phyloP scores from a whole-genome alignment of 2,329 filamentous ascomycete species.

The Fusarium cyanostomum region DNA sequence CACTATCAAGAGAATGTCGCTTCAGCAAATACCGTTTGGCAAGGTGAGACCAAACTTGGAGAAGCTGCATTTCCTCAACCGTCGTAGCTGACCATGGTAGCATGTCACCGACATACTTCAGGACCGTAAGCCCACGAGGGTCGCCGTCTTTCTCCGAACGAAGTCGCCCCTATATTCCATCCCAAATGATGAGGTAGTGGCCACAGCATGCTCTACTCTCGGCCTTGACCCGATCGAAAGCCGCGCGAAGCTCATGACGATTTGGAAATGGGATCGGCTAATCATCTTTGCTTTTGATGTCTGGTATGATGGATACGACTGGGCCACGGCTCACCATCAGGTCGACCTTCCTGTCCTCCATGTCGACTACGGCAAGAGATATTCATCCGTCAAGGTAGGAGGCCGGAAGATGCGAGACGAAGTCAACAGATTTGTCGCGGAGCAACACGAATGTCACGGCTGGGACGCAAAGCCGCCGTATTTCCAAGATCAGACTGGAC shows the following conservation, averaged over 20 bases:
- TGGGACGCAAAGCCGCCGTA: not conserved
- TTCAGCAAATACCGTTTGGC: too few species aligned
- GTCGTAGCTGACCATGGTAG: too few species aligned
- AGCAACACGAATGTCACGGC: not conserved
- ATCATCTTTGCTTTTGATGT: not conserved
- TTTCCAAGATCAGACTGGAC: not conserved
- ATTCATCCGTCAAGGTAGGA: not conserved
- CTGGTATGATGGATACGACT: not conserved
- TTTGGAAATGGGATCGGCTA: not conserved
- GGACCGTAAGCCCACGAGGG: not conserved
- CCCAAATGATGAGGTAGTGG: not conserved
- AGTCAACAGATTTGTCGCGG: not conserved
- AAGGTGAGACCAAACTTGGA: too few species aligned
- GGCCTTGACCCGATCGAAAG: not conserved
- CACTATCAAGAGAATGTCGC: too few species aligned
- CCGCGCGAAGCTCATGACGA: not conserved
- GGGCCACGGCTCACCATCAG: not conserved
- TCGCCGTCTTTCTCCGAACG: not conserved
- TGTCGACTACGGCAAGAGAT: not conserved
- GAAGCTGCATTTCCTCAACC: too few species aligned
- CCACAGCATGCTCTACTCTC: not conserved
- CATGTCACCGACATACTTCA: not conserved
- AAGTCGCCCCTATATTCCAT: not conserved
- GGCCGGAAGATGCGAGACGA: not conserved
- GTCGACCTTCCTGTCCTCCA: slow-evolving; percentile 1